These are phyloP conservation scores for Rubus parviflorus DNA, from an alignment of 306 rosid species.

Conservation along the genomic window DNA sequence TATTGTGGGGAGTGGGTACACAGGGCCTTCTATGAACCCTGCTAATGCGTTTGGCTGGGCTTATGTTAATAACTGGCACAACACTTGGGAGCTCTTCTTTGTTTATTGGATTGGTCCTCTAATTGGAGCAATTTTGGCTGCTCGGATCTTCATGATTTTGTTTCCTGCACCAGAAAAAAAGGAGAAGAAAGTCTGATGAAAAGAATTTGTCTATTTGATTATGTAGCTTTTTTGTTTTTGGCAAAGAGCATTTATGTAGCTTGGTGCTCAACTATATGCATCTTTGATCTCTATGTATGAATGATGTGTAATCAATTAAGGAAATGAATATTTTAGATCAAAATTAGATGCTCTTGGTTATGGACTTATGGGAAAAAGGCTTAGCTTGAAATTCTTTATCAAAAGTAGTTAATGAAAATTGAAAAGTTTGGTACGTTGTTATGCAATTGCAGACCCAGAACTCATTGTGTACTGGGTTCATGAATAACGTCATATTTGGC, in stretches of 20 bases:
- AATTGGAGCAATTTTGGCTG: slow-evolving; percentile 53
- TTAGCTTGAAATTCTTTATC: too few relatives aligned
- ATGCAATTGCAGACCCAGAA: neutral
- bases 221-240: too few relatives aligned
- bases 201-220: neutral
- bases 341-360: neutral
- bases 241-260: too few relatives aligned
- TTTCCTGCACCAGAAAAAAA: slow-evolving; percentile 44
- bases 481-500: neutral
- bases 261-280: neutral
- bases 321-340: neutral
- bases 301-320: neutral
- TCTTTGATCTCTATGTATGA: neutral
- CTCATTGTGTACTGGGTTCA: neutral
- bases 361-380: too few relatives aligned
- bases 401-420: too few relatives aligned
- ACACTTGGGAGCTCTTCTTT: slow-evolving; percentile 56
- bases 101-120: slow-evolving; percentile 66
- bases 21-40: slow-evolving; percentile 76
- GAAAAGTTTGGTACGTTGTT: neutral
- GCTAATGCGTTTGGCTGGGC: slow-evolving; percentile 85
- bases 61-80: slow-evolving; percentile 43
- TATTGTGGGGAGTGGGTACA: slow-evolving; percentile 40
- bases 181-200: slow-evolving; percentile 68
- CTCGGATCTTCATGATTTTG: slow-evolving; percentile 31